Evolutionary conservation across 805 yeast genomes (phyloP).

Genomic region (Sugiyamaella smithiae): DNA sequence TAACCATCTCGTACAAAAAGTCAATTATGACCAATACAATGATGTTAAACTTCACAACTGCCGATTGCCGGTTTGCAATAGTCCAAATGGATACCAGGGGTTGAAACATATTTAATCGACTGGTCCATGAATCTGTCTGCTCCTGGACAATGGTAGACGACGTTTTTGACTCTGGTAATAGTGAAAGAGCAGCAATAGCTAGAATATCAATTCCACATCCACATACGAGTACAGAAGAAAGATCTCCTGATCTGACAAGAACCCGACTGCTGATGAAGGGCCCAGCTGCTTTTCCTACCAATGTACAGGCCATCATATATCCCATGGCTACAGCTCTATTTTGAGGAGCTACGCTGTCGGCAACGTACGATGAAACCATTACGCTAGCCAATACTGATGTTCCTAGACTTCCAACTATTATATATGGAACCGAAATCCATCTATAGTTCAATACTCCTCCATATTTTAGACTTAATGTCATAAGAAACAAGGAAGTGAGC

Average conservation of each 20-base stretch:
- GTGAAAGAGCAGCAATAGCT: constrained; percentile 7
- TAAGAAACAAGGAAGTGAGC: constrained; percentile 4
- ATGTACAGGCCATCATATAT: constrained; percentile 15
- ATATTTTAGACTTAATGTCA: constrained; percentile 6
- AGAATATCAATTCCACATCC: constrained; percentile 5
- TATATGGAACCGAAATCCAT: constrained; percentile 13
- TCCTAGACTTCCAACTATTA: constrained; percentile 15
- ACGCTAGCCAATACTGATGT: constrained; percentile 13
- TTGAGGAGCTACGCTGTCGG: constrained; percentile 16
- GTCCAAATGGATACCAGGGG: constrained; percentile 4
- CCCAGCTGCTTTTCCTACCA: constrained; percentile 21
- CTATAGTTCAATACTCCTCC: constrained; percentile 10
- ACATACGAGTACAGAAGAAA: background rate
- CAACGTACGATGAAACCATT: constrained; percentile 18
- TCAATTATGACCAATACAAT: constrained; percentile 17
- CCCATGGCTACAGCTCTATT: constrained; percentile 21
- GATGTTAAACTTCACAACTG: constrained; percentile 9
- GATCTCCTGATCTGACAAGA: constrained; percentile 2
- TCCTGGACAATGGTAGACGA: no score
- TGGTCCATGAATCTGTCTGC: background rate
- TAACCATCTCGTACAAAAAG: constrained; percentile 17
- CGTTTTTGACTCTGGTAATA: constrained; percentile 15
- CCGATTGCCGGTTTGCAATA: constrained; percentile 10
- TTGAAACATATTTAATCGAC: background rate
- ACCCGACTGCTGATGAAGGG: constrained; percentile 16